Evolutionary conservation across 768 basidiomycete genomes (phyloP), one percentile per base, ranked within the genome.

Genomic region (Suillus subaureus): DNA sequence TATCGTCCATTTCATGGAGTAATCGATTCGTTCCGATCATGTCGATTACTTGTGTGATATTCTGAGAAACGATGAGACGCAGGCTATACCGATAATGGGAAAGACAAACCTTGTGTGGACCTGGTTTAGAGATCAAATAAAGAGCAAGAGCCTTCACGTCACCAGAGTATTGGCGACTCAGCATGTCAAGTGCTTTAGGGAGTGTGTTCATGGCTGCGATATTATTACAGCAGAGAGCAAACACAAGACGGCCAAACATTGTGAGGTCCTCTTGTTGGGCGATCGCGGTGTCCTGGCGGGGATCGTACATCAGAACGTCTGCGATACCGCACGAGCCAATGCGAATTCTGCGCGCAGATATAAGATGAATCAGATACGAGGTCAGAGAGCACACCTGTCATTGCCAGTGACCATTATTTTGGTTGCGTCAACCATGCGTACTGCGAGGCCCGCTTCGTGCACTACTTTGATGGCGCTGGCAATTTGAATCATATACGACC

Each of bases 401-500:
- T 93, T 89, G 21, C 94, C 91, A 1, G 94, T 96, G 37, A 97
- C 77, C 60, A 99, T 72, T 51, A 99, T 85, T 79, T 97, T 97
- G 28, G 89, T 91, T 11, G 88, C 84, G 67, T 99, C 97, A 26
- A 99, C 78, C 78, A 89, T 88, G 47, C 95, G 83, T 47, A 94
- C 84, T 0, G 96, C 92, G 61, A 93, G 79, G 0, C 93, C 92
- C 3, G 84, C 84, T 60, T 90, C 89, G 73, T 99, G 97, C 0
- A 92, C 89, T 54, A 85, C 87, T 77, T 91, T 94, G 76, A 99
- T 87, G 1, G 93, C 96, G 67, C 85, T 89, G 6, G 91, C 89
- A 64, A 98, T 87, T 75, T 99, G 97, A 26, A 94, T 85, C 57
- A 97, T 87, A 72, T 96, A 98, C 4, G 91, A 90, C 97, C 97